These are phyloP conservation scores for Aspergillus steynii DNA, from an alignment of 495 filamentous ascomycete species.

Conservation along the genomic window DNA sequence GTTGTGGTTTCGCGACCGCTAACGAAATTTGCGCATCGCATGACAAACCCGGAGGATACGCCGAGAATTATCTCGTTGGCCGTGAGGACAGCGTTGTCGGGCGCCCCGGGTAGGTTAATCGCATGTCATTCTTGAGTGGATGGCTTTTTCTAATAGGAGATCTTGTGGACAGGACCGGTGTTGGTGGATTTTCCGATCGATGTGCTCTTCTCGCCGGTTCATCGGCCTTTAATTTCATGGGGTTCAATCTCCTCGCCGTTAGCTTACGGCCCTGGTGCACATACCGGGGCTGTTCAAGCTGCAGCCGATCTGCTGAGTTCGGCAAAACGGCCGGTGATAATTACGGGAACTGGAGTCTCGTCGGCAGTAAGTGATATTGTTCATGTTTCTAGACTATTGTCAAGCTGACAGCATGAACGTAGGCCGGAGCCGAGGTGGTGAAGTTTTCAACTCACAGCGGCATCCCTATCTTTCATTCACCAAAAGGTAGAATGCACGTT, in stretches of 20 bases:
- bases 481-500: constrained; percentile 18
- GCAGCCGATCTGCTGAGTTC: constrained; percentile 16
- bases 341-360: constrained; percentile 26
- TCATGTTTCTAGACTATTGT: background rate
- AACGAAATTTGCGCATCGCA: constrained; percentile 32
- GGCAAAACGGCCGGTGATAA: constrained; percentile 25
- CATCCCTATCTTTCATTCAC: constrained; percentile 27
- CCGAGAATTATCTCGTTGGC: constrained; percentile 31
- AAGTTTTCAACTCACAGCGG: constrained; percentile 17
- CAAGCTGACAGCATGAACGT: constrained; percentile 13
- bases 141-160: background rate
- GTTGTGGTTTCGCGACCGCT: constrained; percentile 24
- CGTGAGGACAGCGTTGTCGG: constrained; percentile 26
- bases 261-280: constrained; percentile 22
- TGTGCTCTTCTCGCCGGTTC: constrained; percentile 27
- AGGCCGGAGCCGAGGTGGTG: constrained; percentile 11
- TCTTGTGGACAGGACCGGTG: constrained; percentile 19
- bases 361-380: constrained; percentile 7
- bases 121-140: background rate
- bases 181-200: constrained; percentile 33
- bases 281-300: constrained; percentile 18
- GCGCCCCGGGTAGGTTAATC: constrained; percentile 24
- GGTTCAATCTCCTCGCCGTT: constrained; percentile 28
- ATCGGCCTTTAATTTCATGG: constrained; percentile 29
- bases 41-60: constrained; percentile 27